Base-by-base conservation (phyloP, 1,139 yeast genomes). In the Yamadazyma triangularis region DNA sequence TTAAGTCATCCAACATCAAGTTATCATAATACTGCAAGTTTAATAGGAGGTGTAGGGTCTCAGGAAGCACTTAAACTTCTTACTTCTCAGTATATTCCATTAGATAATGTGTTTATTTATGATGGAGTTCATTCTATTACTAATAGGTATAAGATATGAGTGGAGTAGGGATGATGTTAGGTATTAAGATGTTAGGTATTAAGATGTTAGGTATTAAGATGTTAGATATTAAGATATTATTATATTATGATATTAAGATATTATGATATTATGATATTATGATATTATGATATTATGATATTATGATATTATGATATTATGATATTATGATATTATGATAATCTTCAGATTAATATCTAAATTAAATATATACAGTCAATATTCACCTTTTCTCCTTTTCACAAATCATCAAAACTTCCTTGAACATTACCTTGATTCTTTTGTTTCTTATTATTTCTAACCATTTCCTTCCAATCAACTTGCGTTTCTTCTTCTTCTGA, bases 391-490 rank as follows among this genome's bases (percentile, higher is more conserved):
- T n/a, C n/a, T n/a, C n/a, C 28, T 18, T 18, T 18, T 39, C 65
- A 84, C 49, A 85, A 64, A 56, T 77, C 95, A 49, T 82, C 94
- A 58, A 85, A 86, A 20, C 74, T 66, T 2, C 86, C 84, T 45
- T 73, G 77, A 25, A 72, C 53, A n/a, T 51, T 59, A 15, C 42
- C 41, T 15, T 47, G 44, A 34, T 55, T 57, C 47, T 74, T 76
- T 38, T 64, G 67, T 55, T 70, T 77, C 51, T 86, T 87, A 41
- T 69, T 78, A 30, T 70, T 72, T 41, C 77, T 64, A 1, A 89
- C 81, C 25, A 82, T 51, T 26, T 85, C 93, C 58, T 91, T 91
- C 98, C 98, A 91, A 56, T 91, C 98, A 20, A 64, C 73, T 34
- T 67, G 71, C 1, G 66, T 58, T 22, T 77, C 83, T 14, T 77